Evolutionary conservation across 306 rosid genomes (phyloP).

Genomic region (Acacia acuminata): DNA sequence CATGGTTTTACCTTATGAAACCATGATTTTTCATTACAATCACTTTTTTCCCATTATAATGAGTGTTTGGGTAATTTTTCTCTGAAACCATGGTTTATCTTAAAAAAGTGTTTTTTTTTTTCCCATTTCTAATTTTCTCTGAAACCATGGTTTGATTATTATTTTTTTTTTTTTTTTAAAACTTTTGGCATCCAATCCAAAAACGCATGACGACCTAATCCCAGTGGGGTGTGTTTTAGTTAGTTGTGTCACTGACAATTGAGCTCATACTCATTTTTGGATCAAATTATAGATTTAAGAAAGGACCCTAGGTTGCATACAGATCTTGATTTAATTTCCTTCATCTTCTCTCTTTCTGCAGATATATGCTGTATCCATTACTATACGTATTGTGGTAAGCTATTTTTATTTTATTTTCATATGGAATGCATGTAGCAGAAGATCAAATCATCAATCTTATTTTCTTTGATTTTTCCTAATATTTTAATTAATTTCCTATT

Average conservation of each 20-base stretch:
- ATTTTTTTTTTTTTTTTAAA: no score
- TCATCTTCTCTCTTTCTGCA: constrained; percentile 26
- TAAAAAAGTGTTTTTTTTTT: no score
- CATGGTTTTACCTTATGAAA: no score
- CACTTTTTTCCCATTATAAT: no score
- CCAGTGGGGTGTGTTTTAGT: neutral
- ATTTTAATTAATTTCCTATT: constrained; percentile 13
- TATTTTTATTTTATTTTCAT: neutral
- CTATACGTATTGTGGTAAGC: constrained; percentile 80
- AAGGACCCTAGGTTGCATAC: neutral
- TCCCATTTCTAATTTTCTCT: no score
- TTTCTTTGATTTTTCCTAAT: neutral
- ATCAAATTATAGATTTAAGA: neutral
- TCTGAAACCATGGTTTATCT: no score
- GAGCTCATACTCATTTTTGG: neutral
- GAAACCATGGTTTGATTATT: no score
- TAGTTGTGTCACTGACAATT: neutral
- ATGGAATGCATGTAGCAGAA: constrained; percentile 17
- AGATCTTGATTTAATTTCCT: constrained; percentile 14
- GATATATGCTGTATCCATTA: constrained; percentile 86
- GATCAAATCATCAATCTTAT: constrained; percentile 19
- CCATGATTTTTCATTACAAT: no score
- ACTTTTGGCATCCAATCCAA: no score
- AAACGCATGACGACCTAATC: neutral
- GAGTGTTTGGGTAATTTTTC: no score